Conservation (phyloP, 2,329 filamentous ascomycete species). For the Dactylellina cionopaga region DNA sequence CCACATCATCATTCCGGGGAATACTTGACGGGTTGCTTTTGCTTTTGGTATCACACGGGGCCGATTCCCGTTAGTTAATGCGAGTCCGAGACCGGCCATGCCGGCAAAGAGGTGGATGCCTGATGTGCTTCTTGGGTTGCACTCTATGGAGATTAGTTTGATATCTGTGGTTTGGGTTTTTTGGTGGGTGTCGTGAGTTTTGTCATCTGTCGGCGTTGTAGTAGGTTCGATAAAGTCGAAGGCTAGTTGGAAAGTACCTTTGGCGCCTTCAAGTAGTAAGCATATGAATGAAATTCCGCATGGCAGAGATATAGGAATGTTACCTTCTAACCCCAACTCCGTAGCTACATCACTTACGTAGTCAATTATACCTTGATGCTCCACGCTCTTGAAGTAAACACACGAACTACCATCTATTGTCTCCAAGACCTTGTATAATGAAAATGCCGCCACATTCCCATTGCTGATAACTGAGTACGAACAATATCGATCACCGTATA, state of each 20-base stretch:
- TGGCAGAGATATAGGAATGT: neutral
- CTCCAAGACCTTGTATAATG: conserved; percentile 58
- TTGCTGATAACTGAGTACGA: conserved; percentile 57
- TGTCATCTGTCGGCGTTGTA: neutral
- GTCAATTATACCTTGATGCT: conserved; percentile 54
- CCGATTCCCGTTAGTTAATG: conserved; percentile 5
- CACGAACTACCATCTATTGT: conserved; percentile 58
- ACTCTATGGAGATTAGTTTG: conserved; percentile 57
- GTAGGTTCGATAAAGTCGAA: conserved; percentile 58
- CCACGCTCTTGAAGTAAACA: conserved; percentile 57
- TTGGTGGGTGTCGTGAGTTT: no score
- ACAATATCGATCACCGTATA: conserved; percentile 57
- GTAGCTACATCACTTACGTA: conserved; percentile 56
- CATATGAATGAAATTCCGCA: neutral
- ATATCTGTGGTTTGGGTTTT: neutral
- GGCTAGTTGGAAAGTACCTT: conserved; percentile 55
- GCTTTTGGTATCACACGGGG: conserved; percentile 17
- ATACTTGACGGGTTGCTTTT: conserved; percentile 52
- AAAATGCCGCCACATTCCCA: conserved; percentile 56
- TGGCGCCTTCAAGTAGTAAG: neutral
- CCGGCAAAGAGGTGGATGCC: conserved; percentile 58
- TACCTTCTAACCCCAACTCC: conserved; percentile 29
- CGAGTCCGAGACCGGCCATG: conserved; percentile 48
- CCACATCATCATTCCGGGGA: conserved; percentile 58
- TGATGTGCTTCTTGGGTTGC: conserved; percentile 57